Evolutionary conservation across 805 yeast genomes (phyloP).

Genomic region (Myxozyma udenii): DNA sequence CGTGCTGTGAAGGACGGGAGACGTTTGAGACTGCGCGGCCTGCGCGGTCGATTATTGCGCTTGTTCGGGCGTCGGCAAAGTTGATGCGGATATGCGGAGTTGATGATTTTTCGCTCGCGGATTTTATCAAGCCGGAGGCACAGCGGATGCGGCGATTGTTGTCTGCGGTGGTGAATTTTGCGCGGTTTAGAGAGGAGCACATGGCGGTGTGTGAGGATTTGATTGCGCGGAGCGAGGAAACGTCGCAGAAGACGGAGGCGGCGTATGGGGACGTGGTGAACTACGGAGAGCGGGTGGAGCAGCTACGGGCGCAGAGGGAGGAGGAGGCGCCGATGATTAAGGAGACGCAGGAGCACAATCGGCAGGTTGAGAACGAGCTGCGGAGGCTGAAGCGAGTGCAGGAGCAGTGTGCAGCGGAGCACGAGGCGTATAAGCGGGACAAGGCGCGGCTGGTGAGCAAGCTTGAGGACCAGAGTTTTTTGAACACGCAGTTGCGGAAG

Average conservation of each 20-base stretch:
- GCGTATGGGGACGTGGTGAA: constrained; percentile 15
- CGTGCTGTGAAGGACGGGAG: constrained; percentile 38
- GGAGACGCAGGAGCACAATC: constrained; percentile 50
- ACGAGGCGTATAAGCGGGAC: constrained; percentile 59
- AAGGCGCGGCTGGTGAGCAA: constrained; percentile 57
- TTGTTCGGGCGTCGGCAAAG: constrained; percentile 24
- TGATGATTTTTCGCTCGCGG: constrained; percentile 70
- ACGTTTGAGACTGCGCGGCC: constrained; percentile 27
- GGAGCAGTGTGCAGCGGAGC: constrained; percentile 59
- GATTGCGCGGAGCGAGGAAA: constrained; percentile 44
- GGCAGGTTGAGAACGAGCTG: constrained; percentile 59
- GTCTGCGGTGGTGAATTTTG: constrained; percentile 83
- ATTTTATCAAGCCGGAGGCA: constrained; percentile 75
- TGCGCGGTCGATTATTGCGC: constrained; percentile 27
- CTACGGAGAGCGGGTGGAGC: constrained; percentile 20
- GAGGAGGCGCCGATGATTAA: constrained; percentile 32
- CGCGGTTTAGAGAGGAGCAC: constrained; percentile 76
- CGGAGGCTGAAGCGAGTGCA: constrained; percentile 59
- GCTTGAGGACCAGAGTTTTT: constrained; percentile 58
- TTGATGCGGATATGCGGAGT: constrained; percentile 55
- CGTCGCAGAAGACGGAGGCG: constrained; percentile 20
- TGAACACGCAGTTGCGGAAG: constrained; percentile 54
- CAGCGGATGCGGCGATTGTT: constrained; percentile 59
- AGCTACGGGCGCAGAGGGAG: constrained; percentile 30
- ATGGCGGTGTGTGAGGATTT: constrained; percentile 65